Conservation (phyloP, 176 grass and related monocot species). For the Bromus sterilis region DNA sequence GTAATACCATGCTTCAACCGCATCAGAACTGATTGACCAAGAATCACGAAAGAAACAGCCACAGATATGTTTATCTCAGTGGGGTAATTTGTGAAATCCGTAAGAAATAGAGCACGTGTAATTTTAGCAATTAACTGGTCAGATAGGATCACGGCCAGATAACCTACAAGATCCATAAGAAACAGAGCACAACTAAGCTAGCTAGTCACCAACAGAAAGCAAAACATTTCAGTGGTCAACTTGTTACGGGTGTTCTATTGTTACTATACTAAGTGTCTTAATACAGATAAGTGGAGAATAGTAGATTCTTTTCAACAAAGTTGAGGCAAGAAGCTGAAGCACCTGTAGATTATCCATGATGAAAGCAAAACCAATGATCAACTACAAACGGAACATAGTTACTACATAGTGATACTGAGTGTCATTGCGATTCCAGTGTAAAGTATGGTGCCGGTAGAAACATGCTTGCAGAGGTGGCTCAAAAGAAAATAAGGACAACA, state of each 20-base stretch:
- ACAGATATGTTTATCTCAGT: conserved; percentile 4
- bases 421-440: neutral
- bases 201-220: neutral
- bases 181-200: neutral
- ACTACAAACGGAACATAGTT: neutral
- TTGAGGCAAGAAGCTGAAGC: neutral
- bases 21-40: neutral
- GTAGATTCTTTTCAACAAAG: neutral
- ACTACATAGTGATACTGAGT: neutral
- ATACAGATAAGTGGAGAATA: neutral
- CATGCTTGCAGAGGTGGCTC: neutral
- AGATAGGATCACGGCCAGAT: neutral
- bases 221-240: neutral
- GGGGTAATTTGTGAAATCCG: neutral
- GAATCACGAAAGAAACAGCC: neutral
- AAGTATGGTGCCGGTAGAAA: neutral
- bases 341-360: neutral
- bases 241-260: neutral
- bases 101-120: neutral
- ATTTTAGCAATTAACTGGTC: neutral
- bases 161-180: neutral
- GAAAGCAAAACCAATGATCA: neutral
- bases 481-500: neutral
- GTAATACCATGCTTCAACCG: neutral
- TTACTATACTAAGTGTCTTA: neutral